Evolutionary conservation across 306 rosid genomes (phyloP).

Genomic region (Cercis canadensis): DNA sequence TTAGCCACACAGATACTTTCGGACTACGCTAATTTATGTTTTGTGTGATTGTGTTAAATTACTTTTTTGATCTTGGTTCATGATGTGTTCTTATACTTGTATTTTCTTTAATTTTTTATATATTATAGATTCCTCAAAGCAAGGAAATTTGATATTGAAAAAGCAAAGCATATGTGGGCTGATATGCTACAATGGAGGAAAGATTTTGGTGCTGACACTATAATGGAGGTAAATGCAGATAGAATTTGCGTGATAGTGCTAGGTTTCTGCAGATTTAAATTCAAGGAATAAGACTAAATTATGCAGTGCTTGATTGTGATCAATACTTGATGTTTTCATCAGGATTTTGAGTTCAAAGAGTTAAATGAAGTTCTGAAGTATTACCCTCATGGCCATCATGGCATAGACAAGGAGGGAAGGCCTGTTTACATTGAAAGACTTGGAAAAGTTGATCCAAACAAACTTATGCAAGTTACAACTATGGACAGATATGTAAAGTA

Average conservation of each 20-base stretch:
- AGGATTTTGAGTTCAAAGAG: slow-evolving; percentile 93
- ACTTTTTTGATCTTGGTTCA: background rate
- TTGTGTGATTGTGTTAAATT: slow-evolving; percentile 5
- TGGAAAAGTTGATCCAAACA: slow-evolving; percentile 92
- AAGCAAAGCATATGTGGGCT: slow-evolving; percentile 96
- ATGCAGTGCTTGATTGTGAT: slow-evolving; percentile 17
- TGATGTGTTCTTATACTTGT: background rate
- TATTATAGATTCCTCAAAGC: slow-evolving; percentile 83
- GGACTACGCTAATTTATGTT: background rate
- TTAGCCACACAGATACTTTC: background rate
- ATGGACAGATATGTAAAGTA: slow-evolving; percentile 92
- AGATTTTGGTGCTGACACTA: slow-evolving; percentile 80
- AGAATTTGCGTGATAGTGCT: slow-evolving; percentile 9
- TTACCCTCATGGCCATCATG: slow-evolving; percentile 96
- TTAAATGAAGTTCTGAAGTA: slow-evolving; percentile 69
- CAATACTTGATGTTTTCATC: slow-evolving; percentile 37
- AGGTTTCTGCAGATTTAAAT: background rate
- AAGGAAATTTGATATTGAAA: slow-evolving; percentile 88
- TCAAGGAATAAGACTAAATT: slow-evolving; percentile 1
- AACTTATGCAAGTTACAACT: slow-evolving; percentile 89
- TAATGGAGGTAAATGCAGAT: slow-evolving; percentile 64
- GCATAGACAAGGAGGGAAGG: slow-evolving; percentile 97
- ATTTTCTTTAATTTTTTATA: slow-evolving; percentile 14
- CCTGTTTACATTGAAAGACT: slow-evolving; percentile 94
- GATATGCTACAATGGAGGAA: slow-evolving; percentile 96